phyloP scores from a whole-genome alignment of 2,329 filamentous ascomycete species.

The Talaromyces sp. region DNA sequence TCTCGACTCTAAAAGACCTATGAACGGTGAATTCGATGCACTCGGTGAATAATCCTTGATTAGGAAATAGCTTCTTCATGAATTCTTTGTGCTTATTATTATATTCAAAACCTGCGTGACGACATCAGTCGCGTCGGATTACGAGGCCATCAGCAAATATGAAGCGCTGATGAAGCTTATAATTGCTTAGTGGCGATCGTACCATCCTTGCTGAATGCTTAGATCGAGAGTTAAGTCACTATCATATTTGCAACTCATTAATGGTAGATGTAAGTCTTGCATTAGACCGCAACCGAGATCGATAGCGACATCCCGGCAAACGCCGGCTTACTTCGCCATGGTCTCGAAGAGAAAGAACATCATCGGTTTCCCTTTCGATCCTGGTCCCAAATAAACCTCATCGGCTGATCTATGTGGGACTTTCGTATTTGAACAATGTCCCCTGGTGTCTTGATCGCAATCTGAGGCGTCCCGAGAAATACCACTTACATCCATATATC shows the following conservation, averaged over 20 bases:
- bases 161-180: background rate
- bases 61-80: background rate
- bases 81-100: background rate
- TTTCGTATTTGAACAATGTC: background rate
- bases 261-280: background rate
- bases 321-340: background rate
- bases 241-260: background rate
- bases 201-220: background rate
- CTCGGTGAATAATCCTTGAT: background rate
- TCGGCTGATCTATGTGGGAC: background rate
- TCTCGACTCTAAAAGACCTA: background rate
- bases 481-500: background rate
- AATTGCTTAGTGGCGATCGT: background rate
- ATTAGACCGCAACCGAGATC: background rate
- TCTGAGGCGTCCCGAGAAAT: background rate
- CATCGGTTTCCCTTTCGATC: background rate
- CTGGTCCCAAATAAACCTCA: background rate
- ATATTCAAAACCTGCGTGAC: background rate
- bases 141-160: background rate
- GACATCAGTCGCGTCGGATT: background rate
- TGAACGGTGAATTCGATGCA: background rate
- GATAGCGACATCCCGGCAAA: background rate
- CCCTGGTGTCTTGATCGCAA: background rate
- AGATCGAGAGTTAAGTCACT: background rate
- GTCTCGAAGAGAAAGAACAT: background rate